Conservation (phyloP, 495 filamentous ascomycete genomes). For the Penicillium pancosmium region DNA sequence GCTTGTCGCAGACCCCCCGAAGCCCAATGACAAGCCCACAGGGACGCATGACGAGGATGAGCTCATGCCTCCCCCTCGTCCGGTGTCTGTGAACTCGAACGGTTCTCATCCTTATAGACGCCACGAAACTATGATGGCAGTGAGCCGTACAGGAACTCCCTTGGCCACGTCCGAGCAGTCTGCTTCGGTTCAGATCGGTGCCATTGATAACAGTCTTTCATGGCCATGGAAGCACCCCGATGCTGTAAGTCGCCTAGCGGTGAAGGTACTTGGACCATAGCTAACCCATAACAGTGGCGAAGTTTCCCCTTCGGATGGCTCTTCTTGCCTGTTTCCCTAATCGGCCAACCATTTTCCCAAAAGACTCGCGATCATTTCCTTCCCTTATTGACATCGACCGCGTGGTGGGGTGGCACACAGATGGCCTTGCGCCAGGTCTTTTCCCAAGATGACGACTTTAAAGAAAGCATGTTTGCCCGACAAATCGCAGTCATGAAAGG, state of each 20-base stretch:
- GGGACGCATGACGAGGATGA: slow-evolving; percentile 47
- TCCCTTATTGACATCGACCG: slow-evolving; percentile 85
- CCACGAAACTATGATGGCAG: slow-evolving; percentile 83
- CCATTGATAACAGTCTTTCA: slow-evolving; percentile 96
- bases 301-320: slow-evolving; percentile 99
- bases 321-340: slow-evolving; percentile 93
- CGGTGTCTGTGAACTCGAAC: slow-evolving; percentile 55
- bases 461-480: slow-evolving; percentile 95
- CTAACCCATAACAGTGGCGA: slow-evolving; percentile 56
- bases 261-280: slow-evolving; percentile 20
- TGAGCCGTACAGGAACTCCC: slow-evolving; percentile 62
- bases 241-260: slow-evolving; percentile 57
- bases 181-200: slow-evolving; percentile 76
- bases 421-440: slow-evolving; percentile 81
- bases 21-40: slow-evolving; percentile 53
- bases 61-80: slow-evolving; percentile 57
- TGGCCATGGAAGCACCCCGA: slow-evolving; percentile 99
- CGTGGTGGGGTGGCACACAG: slow-evolving; percentile 97
- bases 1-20: slow-evolving; percentile 81
- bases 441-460: slow-evolving; percentile 89
- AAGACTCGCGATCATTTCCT: slow-evolving; percentile 92
- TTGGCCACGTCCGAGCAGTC: slow-evolving; percentile 46
- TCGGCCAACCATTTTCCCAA: slow-evolving; percentile 93
- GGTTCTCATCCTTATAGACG: slow-evolving; percentile 69
- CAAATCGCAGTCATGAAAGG: slow-evolving; percentile 99